Percentiles rank a stretch among this genome's conserved stretches.
phyloP scores from a whole-genome alignment of 441 rosid species.

The Bruguiera hainesii region DNA sequence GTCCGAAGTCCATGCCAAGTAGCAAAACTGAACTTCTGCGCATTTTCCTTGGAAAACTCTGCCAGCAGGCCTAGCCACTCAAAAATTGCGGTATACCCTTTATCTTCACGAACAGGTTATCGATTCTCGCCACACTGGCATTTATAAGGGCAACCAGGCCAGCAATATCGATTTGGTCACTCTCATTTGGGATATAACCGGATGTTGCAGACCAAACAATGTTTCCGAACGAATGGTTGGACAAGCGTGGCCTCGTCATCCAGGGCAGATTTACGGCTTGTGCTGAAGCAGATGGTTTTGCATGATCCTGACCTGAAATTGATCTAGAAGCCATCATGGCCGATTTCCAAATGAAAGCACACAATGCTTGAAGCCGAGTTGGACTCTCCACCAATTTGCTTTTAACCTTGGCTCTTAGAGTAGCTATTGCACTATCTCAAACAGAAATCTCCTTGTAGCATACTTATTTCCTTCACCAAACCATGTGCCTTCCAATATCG shows the following conservation, averaged over 20 bases:
- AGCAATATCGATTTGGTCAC: slow-evolving; percentile 1
- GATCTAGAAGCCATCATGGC: slow-evolving; percentile 9
- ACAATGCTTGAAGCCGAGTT: slow-evolving; percentile 5
- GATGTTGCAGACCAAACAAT: slow-evolving; percentile 14
- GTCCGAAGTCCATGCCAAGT: neutral
- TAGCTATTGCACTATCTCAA: neutral
- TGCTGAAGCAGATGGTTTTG: neutral
- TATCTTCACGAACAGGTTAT: slow-evolving; percentile 1
- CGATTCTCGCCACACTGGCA: neutral
- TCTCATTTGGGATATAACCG: neutral
- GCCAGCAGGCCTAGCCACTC: slow-evolving; percentile 3
- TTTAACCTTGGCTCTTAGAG: neutral
- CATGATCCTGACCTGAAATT: neutral
- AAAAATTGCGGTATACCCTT: neutral
- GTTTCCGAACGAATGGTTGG: slow-evolving; percentile 12
- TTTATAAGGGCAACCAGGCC: slow-evolving; percentile 4
- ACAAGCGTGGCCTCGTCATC: slow-evolving; percentile 12
- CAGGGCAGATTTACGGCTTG: slow-evolving; percentile 9
- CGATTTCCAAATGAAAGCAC: slow-evolving; percentile 18
- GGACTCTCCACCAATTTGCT: slow-evolving; percentile 7
- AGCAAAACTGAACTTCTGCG: neutral
- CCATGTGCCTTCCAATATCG: neutral
- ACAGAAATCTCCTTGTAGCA: slow-evolving; percentile 14
- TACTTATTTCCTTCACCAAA: neutral
- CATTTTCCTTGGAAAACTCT: slow-evolving; percentile 4